Conservation (phyloP, 768 basidiomycete genomes). For the Strobilomyces confusus region DNA sequence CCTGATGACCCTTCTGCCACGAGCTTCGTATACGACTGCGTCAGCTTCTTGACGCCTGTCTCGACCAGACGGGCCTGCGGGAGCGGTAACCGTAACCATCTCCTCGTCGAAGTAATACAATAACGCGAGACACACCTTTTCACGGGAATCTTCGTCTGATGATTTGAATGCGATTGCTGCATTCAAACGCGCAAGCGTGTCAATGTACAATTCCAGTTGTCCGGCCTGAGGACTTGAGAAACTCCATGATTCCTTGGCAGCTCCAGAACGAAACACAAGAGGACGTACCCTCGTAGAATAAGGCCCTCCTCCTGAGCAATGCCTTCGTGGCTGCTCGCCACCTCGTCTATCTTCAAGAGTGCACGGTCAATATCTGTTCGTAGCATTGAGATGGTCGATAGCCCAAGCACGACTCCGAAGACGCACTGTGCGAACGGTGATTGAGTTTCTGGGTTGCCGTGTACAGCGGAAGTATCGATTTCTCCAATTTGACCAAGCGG, state of each 20-base stretch:
- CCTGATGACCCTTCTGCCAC: conserved; percentile 86
- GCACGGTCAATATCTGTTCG: conserved; percentile 75
- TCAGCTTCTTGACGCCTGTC: conserved; percentile 78
- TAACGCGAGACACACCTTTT: conserved; percentile 40
- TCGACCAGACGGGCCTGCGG: conserved; percentile 67
- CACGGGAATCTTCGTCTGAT: conserved; percentile 48
- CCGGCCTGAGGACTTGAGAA: conserved; percentile 60
- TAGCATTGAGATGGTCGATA: not conserved
- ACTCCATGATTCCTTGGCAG: not conserved
- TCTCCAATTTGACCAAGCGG: conserved; percentile 77
- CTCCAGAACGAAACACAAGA: not conserved
- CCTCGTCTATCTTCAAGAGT: conserved; percentile 71
- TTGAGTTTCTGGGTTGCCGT: conserved; percentile 73
- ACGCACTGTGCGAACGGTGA: conserved; percentile 65
- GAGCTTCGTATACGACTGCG: conserved; percentile 79
- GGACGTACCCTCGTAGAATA: conserved; percentile 65
- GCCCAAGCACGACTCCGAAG: not conserved
- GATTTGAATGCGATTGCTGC: conserved; percentile 76
- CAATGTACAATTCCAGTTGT: conserved; percentile 62
- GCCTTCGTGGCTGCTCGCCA: conserved; percentile 71
- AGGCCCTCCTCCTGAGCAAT: conserved; percentile 74
- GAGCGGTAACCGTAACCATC: not conserved
- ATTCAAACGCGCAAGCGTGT: conserved; percentile 73
- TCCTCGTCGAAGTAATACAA: not conserved
- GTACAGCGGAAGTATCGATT: conserved; percentile 81